Conservation (phyloP, 768 basidiomycete species). For the Cyclocybe aegerita region DNA sequence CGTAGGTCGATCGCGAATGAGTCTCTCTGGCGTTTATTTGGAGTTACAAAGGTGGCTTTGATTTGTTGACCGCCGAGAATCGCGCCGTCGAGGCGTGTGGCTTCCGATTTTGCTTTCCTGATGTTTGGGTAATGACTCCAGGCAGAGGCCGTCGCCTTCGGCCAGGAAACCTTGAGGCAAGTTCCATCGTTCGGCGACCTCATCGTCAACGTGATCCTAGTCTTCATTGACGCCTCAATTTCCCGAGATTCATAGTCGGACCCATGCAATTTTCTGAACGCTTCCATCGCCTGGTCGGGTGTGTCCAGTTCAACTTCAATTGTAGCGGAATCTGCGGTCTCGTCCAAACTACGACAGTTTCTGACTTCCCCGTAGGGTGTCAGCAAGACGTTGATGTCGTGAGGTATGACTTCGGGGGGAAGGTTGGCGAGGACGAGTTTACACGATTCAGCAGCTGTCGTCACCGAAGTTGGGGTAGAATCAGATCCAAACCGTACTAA, state of each 20-base stretch:
- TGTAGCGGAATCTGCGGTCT: conserved; percentile 12
- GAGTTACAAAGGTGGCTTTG: conserved; percentile 35
- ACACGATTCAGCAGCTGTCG: conserved; percentile 38
- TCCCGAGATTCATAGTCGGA: conserved; percentile 19
- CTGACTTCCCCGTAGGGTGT: conserved; percentile 27
- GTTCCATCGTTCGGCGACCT: conserved; percentile 11
- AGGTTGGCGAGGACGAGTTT: conserved; percentile 41
- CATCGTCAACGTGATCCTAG: conserved; percentile 13
- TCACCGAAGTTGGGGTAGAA: conserved; percentile 26
- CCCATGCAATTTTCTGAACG: conserved; percentile 32
- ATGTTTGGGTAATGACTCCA: conserved; percentile 48
- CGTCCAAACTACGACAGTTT: conserved; percentile 18
- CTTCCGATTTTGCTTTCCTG: conserved; percentile 40
- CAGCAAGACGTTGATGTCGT: conserved; percentile 31
- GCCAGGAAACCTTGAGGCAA: conserved; percentile 42
- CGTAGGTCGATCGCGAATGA: conserved; percentile 44
- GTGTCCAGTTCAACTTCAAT: conserved; percentile 30
- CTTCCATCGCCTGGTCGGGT: conserved; percentile 27
- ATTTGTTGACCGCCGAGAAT: conserved; percentile 39
- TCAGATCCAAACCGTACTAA: conserved; percentile 32
- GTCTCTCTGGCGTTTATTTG: conserved; percentile 30
- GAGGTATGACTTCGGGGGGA: conserved; percentile 25
- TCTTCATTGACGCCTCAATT: conserved; percentile 28
- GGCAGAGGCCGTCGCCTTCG: conserved; percentile 38
- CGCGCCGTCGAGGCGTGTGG: conserved; percentile 35